Evolutionary conservation across 1,139 yeast species (phyloP).

Genomic region (Trichomonascaceae sp.): DNA sequence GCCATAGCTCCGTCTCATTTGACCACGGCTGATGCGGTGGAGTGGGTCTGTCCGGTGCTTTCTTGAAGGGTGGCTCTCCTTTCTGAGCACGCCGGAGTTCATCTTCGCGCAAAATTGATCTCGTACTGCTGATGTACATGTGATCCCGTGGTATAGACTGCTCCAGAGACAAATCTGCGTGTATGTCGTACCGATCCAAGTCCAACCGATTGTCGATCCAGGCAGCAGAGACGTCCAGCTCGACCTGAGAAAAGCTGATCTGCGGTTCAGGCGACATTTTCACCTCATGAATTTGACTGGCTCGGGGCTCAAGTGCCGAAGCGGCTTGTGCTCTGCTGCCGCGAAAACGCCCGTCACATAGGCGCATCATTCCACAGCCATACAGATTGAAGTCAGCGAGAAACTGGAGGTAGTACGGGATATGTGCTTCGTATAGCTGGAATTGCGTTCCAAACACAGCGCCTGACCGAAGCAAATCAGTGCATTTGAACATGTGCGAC

Average conservation of each 20-base stretch:
- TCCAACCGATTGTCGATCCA: slow-evolving; percentile 42
- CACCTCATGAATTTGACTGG: too few species aligned
- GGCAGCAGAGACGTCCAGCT: slow-evolving; percentile 51
- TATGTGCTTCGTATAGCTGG: slow-evolving; percentile 65
- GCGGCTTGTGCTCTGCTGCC: background rate
- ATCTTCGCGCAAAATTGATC: slow-evolving; percentile 51
- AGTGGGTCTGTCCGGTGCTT: background rate
- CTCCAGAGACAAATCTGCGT: slow-evolving; percentile 30
- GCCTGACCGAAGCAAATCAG: slow-evolving; percentile 46
- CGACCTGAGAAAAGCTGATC: slow-evolving; percentile 42
- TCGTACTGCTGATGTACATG: slow-evolving; percentile 43
- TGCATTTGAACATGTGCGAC: slow-evolving; percentile 40
- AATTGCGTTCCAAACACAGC: slow-evolving; percentile 25
- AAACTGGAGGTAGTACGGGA: slow-evolving; percentile 67
- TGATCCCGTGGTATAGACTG: slow-evolving; percentile 10
- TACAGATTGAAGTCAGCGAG: slow-evolving; percentile 69
- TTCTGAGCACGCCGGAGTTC: slow-evolving; percentile 37
- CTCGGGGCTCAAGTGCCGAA: background rate
- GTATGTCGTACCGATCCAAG: slow-evolving; percentile 36
- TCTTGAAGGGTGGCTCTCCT: slow-evolving; percentile 15
- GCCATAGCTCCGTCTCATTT: slow-evolving; percentile 5
- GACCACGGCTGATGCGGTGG: slow-evolving; percentile 5
- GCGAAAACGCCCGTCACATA: slow-evolving; percentile 16
- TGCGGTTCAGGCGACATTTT: too few species aligned
- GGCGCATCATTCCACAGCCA: slow-evolving; percentile 68